A percentile compares a stretch with the other conserved stretches of the same genome.
Conservation (phyloP, 179 eudicot species). For the Silene coronaria region DNA sequence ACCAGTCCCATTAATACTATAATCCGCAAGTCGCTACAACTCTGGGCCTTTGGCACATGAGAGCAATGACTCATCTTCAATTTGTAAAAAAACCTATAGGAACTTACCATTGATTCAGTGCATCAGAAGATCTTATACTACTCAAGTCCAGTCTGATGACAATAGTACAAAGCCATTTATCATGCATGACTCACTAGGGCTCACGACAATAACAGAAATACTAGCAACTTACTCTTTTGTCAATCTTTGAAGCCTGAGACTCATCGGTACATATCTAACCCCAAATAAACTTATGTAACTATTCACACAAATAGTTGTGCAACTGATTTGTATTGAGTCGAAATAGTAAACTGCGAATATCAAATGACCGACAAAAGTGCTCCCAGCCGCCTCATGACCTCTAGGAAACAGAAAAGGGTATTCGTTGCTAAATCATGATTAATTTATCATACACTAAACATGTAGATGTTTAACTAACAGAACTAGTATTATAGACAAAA, state of each 20-base stretch:
- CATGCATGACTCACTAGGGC: not conserved
- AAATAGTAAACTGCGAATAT: not conserved
- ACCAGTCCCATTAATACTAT: too few relatives aligned
- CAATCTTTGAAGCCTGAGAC: not conserved
- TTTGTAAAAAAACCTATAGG: not conserved
- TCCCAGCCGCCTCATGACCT: slow-evolving; percentile 24
- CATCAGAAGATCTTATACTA: not conserved
- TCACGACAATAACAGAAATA: not conserved
- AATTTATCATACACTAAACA: slow-evolving; percentile 6
- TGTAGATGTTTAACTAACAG: slow-evolving; percentile 2
- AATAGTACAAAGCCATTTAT: not conserved
- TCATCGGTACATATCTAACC: too few relatives aligned
- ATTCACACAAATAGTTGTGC: not conserved
- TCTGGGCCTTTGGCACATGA: not conserved
- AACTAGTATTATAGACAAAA: slow-evolving; percentile 8
- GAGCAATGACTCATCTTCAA: not conserved
- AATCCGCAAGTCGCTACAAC: too few relatives aligned
- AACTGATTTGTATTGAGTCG: not conserved
- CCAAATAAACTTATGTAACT: too few relatives aligned
- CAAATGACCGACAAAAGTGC: slow-evolving; percentile 11
- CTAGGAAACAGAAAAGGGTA: slow-evolving; percentile 23
- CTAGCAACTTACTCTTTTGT: not conserved
- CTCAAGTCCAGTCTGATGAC: not conserved
- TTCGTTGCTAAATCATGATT: slow-evolving; percentile 7
- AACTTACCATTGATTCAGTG: not conserved